Base-by-base conservation (phyloP, 2,329 filamentous ascomycete species). In the Parascedosporium putredinis region DNA sequence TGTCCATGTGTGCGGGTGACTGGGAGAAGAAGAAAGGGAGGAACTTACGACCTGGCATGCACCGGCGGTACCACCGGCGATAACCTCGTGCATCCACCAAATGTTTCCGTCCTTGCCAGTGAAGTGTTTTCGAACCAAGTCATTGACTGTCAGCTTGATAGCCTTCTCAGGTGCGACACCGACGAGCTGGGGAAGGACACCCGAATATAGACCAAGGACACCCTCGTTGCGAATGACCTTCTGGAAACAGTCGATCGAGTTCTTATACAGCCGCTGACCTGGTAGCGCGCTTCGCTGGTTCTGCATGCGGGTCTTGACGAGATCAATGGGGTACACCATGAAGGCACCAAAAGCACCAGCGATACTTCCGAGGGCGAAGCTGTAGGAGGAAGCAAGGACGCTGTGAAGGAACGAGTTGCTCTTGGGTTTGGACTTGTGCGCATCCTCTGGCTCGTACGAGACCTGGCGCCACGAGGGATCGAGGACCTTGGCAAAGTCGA, bases 161-260 rank as follows among this genome's bases (percentile, higher is more conserved):
- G 93, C 93, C 75, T 98, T 98, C 67, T 98, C 93, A 2, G 93
- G 93, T n/a, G 93, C 93, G 43, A 98, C 93, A 66, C 93, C 93
- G 55, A 98, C 88, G 43, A 98, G 78, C 73, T 98, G 93, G 9
- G 93, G 93, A 48, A 96, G 67, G 18, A 98, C 88, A 63, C 93
- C 93, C 46, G 91, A 95, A 72, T 98, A 98, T 46, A 98, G 70
- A 20, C 93, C 93, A 34, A 75, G 76, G 66, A 95, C 77, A 51
- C 93, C 93, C 69, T 98, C 93, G 61, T 97, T 96, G 55, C 83
- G 81, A 55, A 97, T 73, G 36, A 98, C 90, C 70, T 97, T 98
- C 64, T 79, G 83, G 54, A 90, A 89, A 66, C 93, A 98, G 68
- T 98, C 93, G 55, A 95, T 70, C 44, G 91, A 97, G 75, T 98